Evolutionary conservation across 768 basidiomycete genomes (phyloP), one percentile per base, ranked within the genome.

Genomic region (Boletus sp.): DNA sequence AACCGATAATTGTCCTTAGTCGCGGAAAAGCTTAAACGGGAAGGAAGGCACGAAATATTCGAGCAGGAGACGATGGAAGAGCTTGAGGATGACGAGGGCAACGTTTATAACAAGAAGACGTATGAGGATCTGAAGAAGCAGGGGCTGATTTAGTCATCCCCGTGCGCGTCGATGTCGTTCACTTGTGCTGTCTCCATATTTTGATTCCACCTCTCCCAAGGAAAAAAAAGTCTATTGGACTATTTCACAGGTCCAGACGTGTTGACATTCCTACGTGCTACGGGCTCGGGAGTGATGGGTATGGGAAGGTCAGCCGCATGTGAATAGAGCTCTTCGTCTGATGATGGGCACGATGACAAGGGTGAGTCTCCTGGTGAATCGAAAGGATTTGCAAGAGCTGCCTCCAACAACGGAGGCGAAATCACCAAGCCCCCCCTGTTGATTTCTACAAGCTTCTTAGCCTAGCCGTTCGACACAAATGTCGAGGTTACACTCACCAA

Each of bases 71-170:
- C 90, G 21, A 96, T 95, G 83, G 97, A 98, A 70, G 97, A 99
- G 72, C 80, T 98, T 35, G 97, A 99, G 68, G 97, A 99, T 68
- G 92, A 92, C 43, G 97, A 98, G 69, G 97, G 97, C 15, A 98
- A 99, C 63, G 97, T 98, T 47, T 98, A 98, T 73, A 94, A 94
- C 72, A 85, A 87, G 65, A 97, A 97, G 79, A 96, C 93, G n/a
- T 98, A 94, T 66, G 93, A 96, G 63, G 93, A 96, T 66, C 77
- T 97, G 62, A 96, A 94, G 79, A 93, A 94, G 74, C 95, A 98
- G 69, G 95, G 94, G 53, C 75, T 96, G 53, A 90, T 95, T 53
- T 90, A 74, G 43, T 40, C 11, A n/a, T 27, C 27, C 17, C 34
- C n/a, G 15, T 57, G 1, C 45, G 47, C 21, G 7, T 42, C 19